Percentiles rank a stretch among this genome's conserved stretches.
phyloP scores from a whole-genome alignment of 768 basidiomycete species.

The Botryobasidium botryosum region DNA sequence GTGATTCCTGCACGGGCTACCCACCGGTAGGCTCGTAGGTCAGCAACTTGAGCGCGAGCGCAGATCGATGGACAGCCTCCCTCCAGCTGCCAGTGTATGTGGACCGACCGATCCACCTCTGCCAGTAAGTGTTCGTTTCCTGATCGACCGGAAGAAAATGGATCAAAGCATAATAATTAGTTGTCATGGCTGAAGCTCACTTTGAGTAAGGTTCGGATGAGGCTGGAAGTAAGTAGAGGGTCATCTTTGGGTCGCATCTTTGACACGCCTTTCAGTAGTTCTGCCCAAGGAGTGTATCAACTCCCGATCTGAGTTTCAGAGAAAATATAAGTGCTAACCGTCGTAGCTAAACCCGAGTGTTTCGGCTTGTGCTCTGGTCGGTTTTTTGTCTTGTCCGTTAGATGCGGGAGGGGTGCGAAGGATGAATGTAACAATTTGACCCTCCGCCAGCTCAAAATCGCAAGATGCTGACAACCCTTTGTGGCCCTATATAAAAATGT shows the following conservation, averaged over 20 bases:
- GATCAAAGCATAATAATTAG: constrained; percentile 1
- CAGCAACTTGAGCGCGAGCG: constrained; percentile 82
- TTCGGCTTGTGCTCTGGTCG: constrained; percentile 26
- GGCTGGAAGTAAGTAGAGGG: constrained; percentile 51
- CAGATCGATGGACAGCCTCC: constrained; percentile 83
- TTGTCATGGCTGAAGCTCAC: constrained; percentile 21
- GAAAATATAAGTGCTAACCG: constrained; percentile 18
- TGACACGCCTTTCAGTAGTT: constrained; percentile 28
- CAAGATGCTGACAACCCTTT: constrained; percentile 46
- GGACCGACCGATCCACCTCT: constrained; percentile 71
- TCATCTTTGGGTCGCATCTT: constrained; percentile 41
- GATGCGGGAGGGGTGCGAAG: constrained; percentile 45
- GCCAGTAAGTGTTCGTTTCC: constrained; percentile 75
- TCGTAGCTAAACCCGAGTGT: constrained; percentile 30
- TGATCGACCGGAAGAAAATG: constrained; percentile 7
- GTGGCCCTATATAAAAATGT: constrained; percentile 35
- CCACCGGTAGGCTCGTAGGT: constrained; percentile 81
- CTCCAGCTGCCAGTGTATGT: constrained; percentile 92
- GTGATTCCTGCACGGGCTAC: constrained; percentile 6
- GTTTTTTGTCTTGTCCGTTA: constrained; percentile 17
- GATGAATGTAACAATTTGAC: constrained; percentile 81
- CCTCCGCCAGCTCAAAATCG: constrained; percentile 53
- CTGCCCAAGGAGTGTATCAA: constrained; percentile 15
- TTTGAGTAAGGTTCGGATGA: constrained; percentile 39
- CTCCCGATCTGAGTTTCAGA: too few relatives aligned